Conservation (phyloP, 2,329 filamentous ascomycete genomes). For the Fusarium sp. region DNA sequence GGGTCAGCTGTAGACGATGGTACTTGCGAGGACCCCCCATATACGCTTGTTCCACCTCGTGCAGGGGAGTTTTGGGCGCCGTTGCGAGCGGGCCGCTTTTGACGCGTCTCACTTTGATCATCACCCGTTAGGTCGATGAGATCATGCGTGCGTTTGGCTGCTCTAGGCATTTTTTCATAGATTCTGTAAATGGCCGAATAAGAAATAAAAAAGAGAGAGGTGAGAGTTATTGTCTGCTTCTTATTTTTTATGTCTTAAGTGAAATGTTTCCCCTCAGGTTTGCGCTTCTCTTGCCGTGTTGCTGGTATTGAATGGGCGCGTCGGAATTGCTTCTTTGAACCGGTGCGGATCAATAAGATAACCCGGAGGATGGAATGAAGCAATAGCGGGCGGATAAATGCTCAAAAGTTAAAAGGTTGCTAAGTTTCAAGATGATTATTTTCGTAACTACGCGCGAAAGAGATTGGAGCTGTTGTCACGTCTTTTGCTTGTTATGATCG, state of each 20-base stretch:
- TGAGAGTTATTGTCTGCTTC: neutral
- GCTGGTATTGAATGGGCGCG: neutral
- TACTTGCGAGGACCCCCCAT: conserved; percentile 27
- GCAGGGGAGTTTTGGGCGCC: conserved; percentile 26
- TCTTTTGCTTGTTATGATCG: neutral
- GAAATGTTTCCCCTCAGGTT: conserved; percentile 1
- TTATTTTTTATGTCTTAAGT: neutral
- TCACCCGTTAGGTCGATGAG: conserved; percentile 60
- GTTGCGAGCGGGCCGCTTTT: conserved; percentile 48
- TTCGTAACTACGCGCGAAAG: neutral
- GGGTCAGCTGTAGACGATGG: conserved; percentile 51
- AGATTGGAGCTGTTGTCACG: neutral
- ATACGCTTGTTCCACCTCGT: conserved; percentile 38
- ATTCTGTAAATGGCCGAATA: neutral
- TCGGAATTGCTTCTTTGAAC: conserved; percentile 37
- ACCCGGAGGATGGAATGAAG: conserved; percentile 2
- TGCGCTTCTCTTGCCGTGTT: conserved; percentile 1
- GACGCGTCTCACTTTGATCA: conserved; percentile 42
- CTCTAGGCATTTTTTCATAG: conserved; percentile 34
- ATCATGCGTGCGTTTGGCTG: conserved; percentile 55
- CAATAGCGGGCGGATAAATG: neutral
- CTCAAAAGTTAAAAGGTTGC: neutral
- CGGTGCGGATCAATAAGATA: conserved; percentile 23
- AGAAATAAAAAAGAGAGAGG: neutral
- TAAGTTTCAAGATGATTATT: neutral